Evolutionary conservation across 2,329 filamentous ascomycete genomes (phyloP).

Genomic region (Fusarium globosum): DNA sequence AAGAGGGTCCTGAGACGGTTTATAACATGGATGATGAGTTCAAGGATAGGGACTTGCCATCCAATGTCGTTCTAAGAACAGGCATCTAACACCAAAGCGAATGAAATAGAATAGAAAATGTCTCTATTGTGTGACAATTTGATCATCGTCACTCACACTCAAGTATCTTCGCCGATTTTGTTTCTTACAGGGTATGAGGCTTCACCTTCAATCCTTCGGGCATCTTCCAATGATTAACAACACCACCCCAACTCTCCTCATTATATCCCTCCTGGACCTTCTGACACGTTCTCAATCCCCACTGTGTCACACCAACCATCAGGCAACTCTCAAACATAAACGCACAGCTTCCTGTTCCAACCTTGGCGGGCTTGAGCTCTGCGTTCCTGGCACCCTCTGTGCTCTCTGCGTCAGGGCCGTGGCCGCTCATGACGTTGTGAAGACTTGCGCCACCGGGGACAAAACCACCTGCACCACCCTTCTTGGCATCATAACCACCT

Average conservation of each 20-base stretch:
- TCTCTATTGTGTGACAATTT: background rate
- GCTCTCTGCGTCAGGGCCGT: conserved; percentile 68
- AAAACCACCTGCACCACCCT: conserved; percentile 63
- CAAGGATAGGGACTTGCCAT: conserved; percentile 48
- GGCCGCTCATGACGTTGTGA: conserved; percentile 79
- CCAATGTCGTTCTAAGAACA: conserved; percentile 62
- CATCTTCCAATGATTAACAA: conserved; percentile 71
- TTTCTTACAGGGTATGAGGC: conserved; percentile 30
- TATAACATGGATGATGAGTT: conserved; percentile 59
- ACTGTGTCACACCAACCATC: conserved; percentile 78
- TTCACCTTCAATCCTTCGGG: conserved; percentile 51
- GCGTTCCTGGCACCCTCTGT: conserved; percentile 67
- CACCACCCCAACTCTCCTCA: conserved; percentile 81
- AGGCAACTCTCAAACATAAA: conserved; percentile 77
- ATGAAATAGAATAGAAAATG: background rate
- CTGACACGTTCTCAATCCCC: conserved; percentile 70
- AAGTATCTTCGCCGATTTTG: conserved; percentile 6
- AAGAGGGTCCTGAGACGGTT: conserved; percentile 54
- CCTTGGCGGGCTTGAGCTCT: conserved; percentile 65
- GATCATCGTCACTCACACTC: background rate
- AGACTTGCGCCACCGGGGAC: conserved; percentile 69
- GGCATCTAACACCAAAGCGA: conserved; percentile 6
- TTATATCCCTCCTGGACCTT: conserved; percentile 76
- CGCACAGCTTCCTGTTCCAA: conserved; percentile 70
- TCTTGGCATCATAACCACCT: conserved; percentile 72